Evolutionary conservation across 163 green algal genomes (phyloP), one percentile per base, ranked within the genome.

Genomic region (Chlamydomonas reinhardtii): DNA sequence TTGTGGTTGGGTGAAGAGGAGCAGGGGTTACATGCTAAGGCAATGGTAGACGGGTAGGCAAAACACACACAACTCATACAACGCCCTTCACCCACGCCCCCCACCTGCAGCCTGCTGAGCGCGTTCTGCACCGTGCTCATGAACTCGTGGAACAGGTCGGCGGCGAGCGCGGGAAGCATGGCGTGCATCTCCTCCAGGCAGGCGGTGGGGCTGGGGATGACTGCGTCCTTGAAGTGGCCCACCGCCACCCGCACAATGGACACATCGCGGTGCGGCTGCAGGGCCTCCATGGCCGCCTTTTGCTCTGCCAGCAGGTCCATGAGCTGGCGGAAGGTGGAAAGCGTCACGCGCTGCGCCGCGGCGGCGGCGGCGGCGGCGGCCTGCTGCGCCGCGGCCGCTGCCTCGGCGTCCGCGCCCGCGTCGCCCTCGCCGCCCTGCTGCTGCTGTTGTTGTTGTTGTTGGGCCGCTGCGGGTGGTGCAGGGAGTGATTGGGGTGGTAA

Each of bases 81-180:
- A 11, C 43, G 6, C 8, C 43, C 43, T 54, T 11, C 43, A 6
- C 11, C 43, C 43, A 6, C 43, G 48, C 48, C 25, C 25, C 62
- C 4, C 31, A 85, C 79, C 31, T 81, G 89, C 73, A 97, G 89
- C 35, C 76, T 35, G n/a, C 78, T 86, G 32, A 90, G 94, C 39
- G 92, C 92, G 52, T 90, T 90, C 64, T 95, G 93, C 69, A 97
- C 83, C 14, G 95, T 90, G 48, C 75, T 76, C 88, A 97, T 95
- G 83, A 97, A 97, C 20, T 89, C 80, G 37, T 89, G 73, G 82
- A 89, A 90, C 66, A 90, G 62, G 54, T 89, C 92, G 37, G 84
- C 84, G 2, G 90, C 90, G 27, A 95, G 85, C 32, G 73, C 64
- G 8, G 94, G 94, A 52, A 98, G 91, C 66, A 93, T 54, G 35